These are phyloP conservation scores for Plasmodium berghei DNA, from an alignment of 169 alveolate genomes.

Conservation along the genomic window DNA sequence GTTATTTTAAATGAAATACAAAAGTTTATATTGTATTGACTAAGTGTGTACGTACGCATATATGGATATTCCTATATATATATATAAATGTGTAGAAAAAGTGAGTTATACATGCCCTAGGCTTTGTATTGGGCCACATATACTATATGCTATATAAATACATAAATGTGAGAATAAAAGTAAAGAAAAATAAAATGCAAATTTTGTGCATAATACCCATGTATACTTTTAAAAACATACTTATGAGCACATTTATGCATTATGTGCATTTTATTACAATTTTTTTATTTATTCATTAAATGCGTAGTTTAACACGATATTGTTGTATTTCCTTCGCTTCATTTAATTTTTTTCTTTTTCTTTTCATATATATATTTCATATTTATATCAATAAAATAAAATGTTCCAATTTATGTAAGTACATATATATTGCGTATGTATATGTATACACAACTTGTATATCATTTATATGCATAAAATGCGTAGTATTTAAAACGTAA, in stretches of 20 bases:
- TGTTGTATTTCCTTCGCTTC: not conserved
- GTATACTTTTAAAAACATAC: not conserved
- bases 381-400: not conserved
- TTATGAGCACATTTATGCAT: not conserved
- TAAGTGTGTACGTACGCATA: too few relatives aligned
- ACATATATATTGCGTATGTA: not conserved
- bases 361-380: constrained; percentile 5
- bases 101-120: too few relatives aligned
- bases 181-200: not conserved
- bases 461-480: constrained; percentile 13
- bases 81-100: too few relatives aligned
- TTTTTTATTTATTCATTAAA: not conserved
- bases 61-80: too few relatives aligned
- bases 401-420: not conserved
- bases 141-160: not conserved
- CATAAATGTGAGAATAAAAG: not conserved
- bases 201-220: not conserved
- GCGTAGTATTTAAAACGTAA: constrained; percentile 25
- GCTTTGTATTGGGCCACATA: too few relatives aligned
- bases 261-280: not conserved
- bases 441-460: too few relatives aligned
- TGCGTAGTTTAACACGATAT: not conserved
- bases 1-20: not conserved
- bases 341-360: not conserved
- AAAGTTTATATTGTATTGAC: not conserved